Evolutionary conservation across 352 stramenopile genomes (phyloP).

Genomic region (Globisporangium camurandrum): DNA sequence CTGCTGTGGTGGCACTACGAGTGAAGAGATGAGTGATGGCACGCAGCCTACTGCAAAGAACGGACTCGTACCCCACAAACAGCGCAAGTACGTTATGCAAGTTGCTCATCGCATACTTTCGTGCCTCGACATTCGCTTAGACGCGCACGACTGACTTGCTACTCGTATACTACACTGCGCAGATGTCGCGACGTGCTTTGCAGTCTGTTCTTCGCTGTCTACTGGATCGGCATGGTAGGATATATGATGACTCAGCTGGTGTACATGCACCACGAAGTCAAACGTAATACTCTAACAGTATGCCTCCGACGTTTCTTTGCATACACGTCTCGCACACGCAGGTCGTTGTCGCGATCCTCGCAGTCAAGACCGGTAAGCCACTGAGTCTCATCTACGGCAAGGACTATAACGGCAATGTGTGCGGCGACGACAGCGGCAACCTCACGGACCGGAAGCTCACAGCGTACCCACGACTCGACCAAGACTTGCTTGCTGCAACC

Average conservation of each 20-base stretch:
- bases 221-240: slow-evolving; percentile 75
- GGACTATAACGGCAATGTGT: slow-evolving; percentile 80
- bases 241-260: background rate
- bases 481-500: slow-evolving; percentile 60
- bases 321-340: background rate
- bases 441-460: slow-evolving; percentile 36
- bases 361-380: slow-evolving; percentile 55
- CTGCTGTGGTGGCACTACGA: slow-evolving; percentile 16
- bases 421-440: slow-evolving; percentile 39
- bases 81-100: slow-evolving; percentile 19
- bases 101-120: no score
- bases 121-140: no score
- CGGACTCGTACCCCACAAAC: slow-evolving; percentile 16
- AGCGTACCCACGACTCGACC: slow-evolving; percentile 70
- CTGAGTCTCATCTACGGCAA: slow-evolving; percentile 72
- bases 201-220: slow-evolving; percentile 77
- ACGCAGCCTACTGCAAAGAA: slow-evolving; percentile 4
- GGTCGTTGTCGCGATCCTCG: slow-evolving; percentile 47
- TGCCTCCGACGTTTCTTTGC: background rate
- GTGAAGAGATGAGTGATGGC: slow-evolving; percentile 7
- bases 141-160: no score
- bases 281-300: no score
- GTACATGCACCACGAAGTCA: background rate
- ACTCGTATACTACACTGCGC: no score
- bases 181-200: slow-evolving; percentile 80